These are phyloP conservation scores for Amanita jacksonii DNA, from an alignment of 768 basidiomycete species.

Conservation along the genomic window DNA sequence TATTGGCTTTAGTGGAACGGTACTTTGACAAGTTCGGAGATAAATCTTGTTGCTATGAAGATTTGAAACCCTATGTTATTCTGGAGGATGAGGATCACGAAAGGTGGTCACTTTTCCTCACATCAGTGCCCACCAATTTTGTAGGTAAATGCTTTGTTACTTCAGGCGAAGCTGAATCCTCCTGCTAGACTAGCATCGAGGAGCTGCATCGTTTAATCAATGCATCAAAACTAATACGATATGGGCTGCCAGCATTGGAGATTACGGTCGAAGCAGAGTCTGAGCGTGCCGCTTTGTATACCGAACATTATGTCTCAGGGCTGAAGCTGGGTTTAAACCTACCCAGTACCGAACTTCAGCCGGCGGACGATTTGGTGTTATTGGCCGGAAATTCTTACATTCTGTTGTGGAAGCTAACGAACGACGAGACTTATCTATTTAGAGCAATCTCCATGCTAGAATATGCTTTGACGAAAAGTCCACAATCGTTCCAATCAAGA, in stretches of 20 bases:
- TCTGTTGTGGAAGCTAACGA: slow-evolving; percentile 48
- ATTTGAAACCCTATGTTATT: slow-evolving; percentile 58
- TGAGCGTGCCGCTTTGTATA: slow-evolving; percentile 39
- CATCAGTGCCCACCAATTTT: slow-evolving; percentile 34
- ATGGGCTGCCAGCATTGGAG: slow-evolving; percentile 38
- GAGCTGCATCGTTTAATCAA: slow-evolving; percentile 66
- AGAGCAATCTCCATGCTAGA: slow-evolving; percentile 61
- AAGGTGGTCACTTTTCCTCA: slow-evolving; percentile 47
- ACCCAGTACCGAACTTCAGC: slow-evolving; percentile 73
- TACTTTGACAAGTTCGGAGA: slow-evolving; percentile 70
- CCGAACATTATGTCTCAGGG: slow-evolving; percentile 54
- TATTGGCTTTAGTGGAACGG: slow-evolving; percentile 43
- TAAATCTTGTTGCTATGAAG: slow-evolving; percentile 84
- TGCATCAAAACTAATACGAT: slow-evolving; percentile 63
- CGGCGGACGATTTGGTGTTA: slow-evolving; percentile 76
- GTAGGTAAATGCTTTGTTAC: slow-evolving; percentile 24
- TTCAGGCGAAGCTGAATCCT: not conserved
- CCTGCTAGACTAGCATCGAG: slow-evolving; percentile 34
- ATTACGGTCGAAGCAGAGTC: slow-evolving; percentile 50
- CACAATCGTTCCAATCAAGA: slow-evolving; percentile 70
- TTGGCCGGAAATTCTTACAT: slow-evolving; percentile 64
- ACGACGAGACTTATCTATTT: slow-evolving; percentile 49
- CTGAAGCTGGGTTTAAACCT: slow-evolving; percentile 59
- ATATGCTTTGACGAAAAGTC: slow-evolving; percentile 61
- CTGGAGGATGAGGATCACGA: slow-evolving; percentile 37